These are phyloP conservation scores for Oidiodendron maius DNA, from an alignment of 495 filamentous ascomycete genomes.

Conservation along the genomic window DNA sequence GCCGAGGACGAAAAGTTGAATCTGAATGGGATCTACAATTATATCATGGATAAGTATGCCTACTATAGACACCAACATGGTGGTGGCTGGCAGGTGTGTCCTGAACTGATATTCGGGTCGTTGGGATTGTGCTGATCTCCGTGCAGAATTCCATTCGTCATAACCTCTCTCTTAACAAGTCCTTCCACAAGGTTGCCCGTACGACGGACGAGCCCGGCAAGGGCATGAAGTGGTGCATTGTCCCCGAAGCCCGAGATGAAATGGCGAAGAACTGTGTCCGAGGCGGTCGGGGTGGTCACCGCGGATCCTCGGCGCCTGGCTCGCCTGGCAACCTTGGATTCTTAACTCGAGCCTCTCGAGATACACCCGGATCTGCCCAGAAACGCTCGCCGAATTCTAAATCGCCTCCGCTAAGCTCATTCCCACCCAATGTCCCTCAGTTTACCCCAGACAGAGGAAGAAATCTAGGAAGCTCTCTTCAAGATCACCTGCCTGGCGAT, in stretches of 20 bases:
- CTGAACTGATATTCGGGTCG: not conserved
- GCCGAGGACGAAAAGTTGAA: constrained; percentile 81
- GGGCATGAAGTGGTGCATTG: constrained; percentile 97
- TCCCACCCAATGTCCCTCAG: constrained; percentile 35
- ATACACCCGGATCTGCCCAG: constrained; percentile 39
- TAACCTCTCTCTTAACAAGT: constrained; percentile 88
- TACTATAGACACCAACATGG: constrained; percentile 77
- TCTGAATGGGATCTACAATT: constrained; percentile 83
- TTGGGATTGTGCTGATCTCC: constrained; percentile 5
- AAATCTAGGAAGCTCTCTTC: constrained; percentile 44
- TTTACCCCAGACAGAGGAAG: constrained; percentile 55
- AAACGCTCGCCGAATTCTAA: constrained; percentile 41
- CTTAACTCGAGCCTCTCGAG: constrained; percentile 41
- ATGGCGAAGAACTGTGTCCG: constrained; percentile 43
- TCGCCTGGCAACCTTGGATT: constrained; percentile 40
- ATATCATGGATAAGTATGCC: constrained; percentile 81
- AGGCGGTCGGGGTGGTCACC: constrained; percentile 49
- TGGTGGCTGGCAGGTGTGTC: constrained; percentile 79
- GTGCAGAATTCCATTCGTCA: constrained; percentile 89
- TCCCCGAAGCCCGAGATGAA: constrained; percentile 72
- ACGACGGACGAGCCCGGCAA: constrained; percentile 94
- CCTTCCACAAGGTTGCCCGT: constrained; percentile 86
- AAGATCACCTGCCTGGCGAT: constrained; percentile 38
- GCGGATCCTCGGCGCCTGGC: constrained; percentile 49
- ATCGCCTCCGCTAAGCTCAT: constrained; percentile 40